phyloP scores from a whole-genome alignment of 805 yeast species.

The Saturnispora ahearnii region DNA sequence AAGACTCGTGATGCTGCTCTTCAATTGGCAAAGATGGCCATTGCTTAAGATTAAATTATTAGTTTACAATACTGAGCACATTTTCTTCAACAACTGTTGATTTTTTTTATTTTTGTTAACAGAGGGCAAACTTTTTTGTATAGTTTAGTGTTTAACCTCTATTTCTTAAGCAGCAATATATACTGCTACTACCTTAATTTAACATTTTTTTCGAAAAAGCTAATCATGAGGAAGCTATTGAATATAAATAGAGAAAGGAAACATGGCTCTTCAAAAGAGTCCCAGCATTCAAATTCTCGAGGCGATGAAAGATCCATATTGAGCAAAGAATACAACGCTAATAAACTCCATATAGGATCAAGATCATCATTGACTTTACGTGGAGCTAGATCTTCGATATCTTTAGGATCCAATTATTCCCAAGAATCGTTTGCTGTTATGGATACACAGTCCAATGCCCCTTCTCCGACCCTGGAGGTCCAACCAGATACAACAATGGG shows the following conservation, averaged over 20 bases:
- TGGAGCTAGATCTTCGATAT: not conserved
- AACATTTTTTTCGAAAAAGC: no score
- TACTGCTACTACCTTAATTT: no score
- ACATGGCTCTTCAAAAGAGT: not conserved
- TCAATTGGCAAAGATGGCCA: slow-evolving; percentile 47
- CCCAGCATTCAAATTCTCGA: not conserved
- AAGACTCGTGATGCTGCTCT: slow-evolving; percentile 70
- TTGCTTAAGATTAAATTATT: not conserved
- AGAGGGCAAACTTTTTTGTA: no score
- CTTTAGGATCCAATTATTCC: not conserved
- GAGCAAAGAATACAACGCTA: not conserved
- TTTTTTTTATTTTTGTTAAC: no score
- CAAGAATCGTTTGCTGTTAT: not conserved
- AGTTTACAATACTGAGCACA: not conserved
- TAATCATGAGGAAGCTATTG: not conserved
- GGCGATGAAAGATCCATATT: not conserved
- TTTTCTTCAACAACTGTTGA: not conserved
- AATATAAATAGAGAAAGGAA: not conserved
- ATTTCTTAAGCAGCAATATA: not conserved
- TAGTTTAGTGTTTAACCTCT: no score
- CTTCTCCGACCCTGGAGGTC: not conserved
- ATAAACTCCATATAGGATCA: not conserved
- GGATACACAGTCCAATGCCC: not conserved
- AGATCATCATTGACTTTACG: not conserved
- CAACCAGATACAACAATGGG: not conserved